A percentile compares a stretch with the other conserved stretches of the same genome.
phyloP scores from a whole-genome alignment of 148 eudicot species.

The Dysphania ambrosioides region DNA sequence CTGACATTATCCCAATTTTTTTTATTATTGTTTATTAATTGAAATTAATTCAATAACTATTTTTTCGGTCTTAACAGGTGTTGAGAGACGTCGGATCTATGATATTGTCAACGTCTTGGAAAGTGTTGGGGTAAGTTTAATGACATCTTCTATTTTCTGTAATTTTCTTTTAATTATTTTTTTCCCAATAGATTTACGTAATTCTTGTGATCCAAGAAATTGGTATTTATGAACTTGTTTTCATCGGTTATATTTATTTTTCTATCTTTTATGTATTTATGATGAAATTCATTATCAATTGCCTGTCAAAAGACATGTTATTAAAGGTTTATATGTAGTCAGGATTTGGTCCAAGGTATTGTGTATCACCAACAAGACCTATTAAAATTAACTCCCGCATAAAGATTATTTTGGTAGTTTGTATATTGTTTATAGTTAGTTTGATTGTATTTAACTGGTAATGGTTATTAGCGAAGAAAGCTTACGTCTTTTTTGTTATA shows the following conservation, averaged over 20 bases:
- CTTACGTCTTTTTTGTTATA: not conserved
- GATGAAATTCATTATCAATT: not conserved
- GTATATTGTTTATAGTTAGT: not conserved
- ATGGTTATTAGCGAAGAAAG: no score
- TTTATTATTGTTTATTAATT: not conserved
- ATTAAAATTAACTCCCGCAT: not conserved
- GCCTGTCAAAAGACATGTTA: not conserved
- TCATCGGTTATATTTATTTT: not conserved
- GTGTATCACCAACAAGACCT: no score
- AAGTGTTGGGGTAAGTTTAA: conserved; percentile 78
- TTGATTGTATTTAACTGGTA: not conserved
- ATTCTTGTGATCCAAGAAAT: not conserved
- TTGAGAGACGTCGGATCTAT: conserved; percentile 97
- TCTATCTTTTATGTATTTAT: not conserved
- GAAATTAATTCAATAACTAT: not conserved
- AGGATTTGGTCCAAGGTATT: no score
- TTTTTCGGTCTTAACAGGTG: conserved; percentile 45
- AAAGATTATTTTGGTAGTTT: not conserved
- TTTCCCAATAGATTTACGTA: not conserved
- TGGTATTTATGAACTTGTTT: not conserved
- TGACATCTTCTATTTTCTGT: not conserved
- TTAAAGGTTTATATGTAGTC: not conserved
- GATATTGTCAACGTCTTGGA: conserved; percentile 95
- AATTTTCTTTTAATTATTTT: no score
- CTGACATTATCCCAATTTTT: not conserved